Conservation (phyloP, 495 filamentous ascomycete species). For the Podospora fimiseda region DNA sequence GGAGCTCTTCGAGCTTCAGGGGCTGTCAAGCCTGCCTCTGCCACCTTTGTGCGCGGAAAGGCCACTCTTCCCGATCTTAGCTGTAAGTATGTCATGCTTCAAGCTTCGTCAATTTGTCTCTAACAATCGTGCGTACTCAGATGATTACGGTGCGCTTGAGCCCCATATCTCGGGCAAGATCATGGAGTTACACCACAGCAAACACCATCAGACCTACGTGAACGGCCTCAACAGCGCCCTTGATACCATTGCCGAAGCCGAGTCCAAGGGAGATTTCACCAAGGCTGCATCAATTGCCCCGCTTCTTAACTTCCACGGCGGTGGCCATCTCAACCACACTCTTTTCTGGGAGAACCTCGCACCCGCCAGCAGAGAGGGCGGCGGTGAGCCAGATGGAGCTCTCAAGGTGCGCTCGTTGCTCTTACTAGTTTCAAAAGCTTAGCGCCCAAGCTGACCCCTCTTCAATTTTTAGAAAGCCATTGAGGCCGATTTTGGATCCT, state of each 20-base stretch:
- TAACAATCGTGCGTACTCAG: conserved; percentile 31
- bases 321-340: conserved; percentile 89
- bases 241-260: conserved; percentile 56
- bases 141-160: conserved; percentile 89
- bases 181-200: conserved; percentile 88
- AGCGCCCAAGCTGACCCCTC: not conserved
- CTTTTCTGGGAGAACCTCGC: conserved; percentile 98
- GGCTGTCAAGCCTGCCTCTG: conserved; percentile 43
- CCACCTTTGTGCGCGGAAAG: conserved; percentile 75
- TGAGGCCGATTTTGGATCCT: conserved; percentile 67
- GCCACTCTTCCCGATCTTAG: conserved; percentile 90
- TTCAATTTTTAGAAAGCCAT: conserved; percentile 52
- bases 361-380: conserved; percentile 60
- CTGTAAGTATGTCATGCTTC: conserved; percentile 51
- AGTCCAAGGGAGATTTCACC: conserved; percentile 51
- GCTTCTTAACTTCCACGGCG: conserved; percentile 93
- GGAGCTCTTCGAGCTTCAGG: conserved; percentile 38
- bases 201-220: conserved; percentile 76
- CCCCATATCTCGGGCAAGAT: conserved; percentile 93
- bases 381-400: conserved; percentile 62
- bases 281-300: conserved; percentile 77
- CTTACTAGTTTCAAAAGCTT: too few species aligned
- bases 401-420: conserved; percentile 38
- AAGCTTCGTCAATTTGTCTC: too few species aligned
- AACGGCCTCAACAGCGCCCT: conserved; percentile 60